Evolutionary conservation across 495 filamentous ascomycete species (phyloP).

Genomic region (Penicillium arizonense): DNA sequence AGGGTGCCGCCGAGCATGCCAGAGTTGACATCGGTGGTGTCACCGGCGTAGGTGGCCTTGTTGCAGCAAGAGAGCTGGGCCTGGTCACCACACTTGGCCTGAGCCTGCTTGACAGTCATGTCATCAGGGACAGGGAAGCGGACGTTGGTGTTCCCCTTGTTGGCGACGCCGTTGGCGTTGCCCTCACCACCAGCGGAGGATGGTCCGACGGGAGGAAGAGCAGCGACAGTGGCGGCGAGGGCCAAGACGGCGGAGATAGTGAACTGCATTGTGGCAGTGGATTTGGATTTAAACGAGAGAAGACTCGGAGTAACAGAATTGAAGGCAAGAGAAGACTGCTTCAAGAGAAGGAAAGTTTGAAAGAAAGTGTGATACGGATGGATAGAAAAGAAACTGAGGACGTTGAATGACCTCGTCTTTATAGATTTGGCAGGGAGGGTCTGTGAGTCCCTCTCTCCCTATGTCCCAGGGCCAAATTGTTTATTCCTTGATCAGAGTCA

Average conservation of each 20-base stretch:
- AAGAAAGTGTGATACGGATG: conserved; percentile 38
- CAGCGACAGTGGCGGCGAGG: conserved; percentile 29
- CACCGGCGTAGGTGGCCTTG: conserved; percentile 46
- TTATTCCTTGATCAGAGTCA: conserved; percentile 1
- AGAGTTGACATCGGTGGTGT: conserved; percentile 29
- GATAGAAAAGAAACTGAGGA: conserved; percentile 14
- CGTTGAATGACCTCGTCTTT: conserved; percentile 28
- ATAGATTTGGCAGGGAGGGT: conserved; percentile 33
- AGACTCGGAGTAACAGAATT: conserved; percentile 25
- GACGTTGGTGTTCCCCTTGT: conserved; percentile 31
- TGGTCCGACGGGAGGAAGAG: conserved; percentile 18
- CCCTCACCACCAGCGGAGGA: conserved; percentile 4
- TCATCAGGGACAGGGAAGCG: conserved; percentile 36
- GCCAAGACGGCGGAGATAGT: conserved; percentile 28
- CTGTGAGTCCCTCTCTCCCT: conserved; percentile 17
- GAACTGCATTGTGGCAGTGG: conserved; percentile 42
- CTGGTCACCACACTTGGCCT: conserved; percentile 47
- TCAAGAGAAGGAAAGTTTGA: conserved; percentile 22
- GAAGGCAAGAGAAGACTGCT: conserved; percentile 27
- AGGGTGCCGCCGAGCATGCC: conserved; percentile 31
- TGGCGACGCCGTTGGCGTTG: conserved; percentile 19
- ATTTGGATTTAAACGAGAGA: conserved; percentile 34
- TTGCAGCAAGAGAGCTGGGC: conserved; percentile 49
- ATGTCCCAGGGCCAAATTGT: conserved; percentile 11
- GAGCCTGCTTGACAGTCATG: conserved; percentile 47